A percentile compares a stretch with the other conserved stretches of the same genome.
Conservation (phyloP, 1,284 basidiomycete species). For the Malassezia sp. region DNA sequence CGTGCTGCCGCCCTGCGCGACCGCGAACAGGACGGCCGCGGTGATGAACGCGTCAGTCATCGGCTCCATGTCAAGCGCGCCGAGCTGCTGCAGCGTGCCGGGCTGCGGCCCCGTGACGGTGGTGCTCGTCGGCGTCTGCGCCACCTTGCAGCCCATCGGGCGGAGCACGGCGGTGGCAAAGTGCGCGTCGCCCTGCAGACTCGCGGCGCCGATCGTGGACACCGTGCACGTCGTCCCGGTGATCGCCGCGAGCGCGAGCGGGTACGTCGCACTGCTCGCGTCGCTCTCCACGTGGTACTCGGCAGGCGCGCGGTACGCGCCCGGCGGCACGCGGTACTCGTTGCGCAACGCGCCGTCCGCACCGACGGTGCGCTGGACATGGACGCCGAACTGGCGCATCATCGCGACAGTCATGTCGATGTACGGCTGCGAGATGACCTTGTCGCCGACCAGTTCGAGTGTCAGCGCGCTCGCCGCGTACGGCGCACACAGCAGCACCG, state of each 20-base stretch:
- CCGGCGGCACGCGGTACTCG: conserved; percentile 76
- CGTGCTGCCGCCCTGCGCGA: conserved; percentile 51
- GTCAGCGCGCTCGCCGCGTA: conserved; percentile 72
- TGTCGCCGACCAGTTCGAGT: conserved; percentile 78
- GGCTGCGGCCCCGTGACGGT: conserved; percentile 81
- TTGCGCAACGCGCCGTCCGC: conserved; percentile 55
- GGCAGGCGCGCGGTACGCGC: conserved; percentile 63
- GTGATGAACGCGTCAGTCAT: conserved; percentile 99
- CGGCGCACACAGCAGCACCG: conserved; percentile 87
- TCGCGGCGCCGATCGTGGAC: conserved; percentile 75
- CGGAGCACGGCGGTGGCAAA: conserved; percentile 88
- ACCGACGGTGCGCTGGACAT: conserved; percentile 63
- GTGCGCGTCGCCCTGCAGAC: conserved; percentile 86
- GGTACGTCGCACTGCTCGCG: conserved; percentile 90
- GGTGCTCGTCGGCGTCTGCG: conserved; percentile 75
- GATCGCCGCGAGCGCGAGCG: conserved; percentile 88
- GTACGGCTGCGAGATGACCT: conserved; percentile 96
- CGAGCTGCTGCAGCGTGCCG: conserved; percentile 69
- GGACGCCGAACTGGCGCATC: conserved; percentile 87
- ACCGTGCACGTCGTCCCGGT: conserved; percentile 90
- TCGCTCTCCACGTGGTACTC: conserved; percentile 86
- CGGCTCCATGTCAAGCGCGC: conserved; percentile 91
- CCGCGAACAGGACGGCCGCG: conserved; percentile 78
- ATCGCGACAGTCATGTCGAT: conserved; percentile 99
- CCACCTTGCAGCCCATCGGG: conserved; percentile 85